Base-by-base conservation (phyloP, 2,329 filamentous ascomycete species). In the Fusarium udum region DNA sequence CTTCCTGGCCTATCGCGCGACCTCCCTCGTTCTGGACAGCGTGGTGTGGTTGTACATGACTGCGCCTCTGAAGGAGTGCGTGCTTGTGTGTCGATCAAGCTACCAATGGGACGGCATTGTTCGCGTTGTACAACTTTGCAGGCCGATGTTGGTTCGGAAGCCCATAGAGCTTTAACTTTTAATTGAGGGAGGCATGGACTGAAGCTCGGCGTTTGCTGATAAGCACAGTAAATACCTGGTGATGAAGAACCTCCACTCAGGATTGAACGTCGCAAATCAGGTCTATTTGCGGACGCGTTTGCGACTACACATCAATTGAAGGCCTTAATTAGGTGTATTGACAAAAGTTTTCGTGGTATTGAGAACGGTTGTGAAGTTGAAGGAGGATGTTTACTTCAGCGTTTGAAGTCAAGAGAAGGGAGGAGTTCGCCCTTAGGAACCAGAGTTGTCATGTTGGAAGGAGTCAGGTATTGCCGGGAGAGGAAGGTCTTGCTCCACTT, bases 101-200 rank as follows among this genome's bases (percentile, higher is more conserved):
- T 75, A 55, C 75, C 76, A 77, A 72, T 78, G 64, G 61, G 64
- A 74, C 52, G 66, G 64, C 66, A 58, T 68, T 24, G 43, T 71
- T 76, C 55, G 57, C 20, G 76, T 77, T 52, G 51, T 49, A 77
- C 76, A 66, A 59, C 60, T 52, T 75, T 75, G 67, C 56, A 68
- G 72, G 66, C 71, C 68, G 72, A 64, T 75, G 75, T 58, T 51
- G 65, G 67, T 72, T 75, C 72, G 65, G 68, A 67, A 76, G 48
- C 48, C 57, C 61, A 73, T 57, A 52, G 28, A 31, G 28, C 37
- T 22, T 26, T 48, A 31, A 20, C 53, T 36, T 12, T 31, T 43
- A 20, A 36, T 58, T 20, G 49, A 42, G 55, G 28, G 32, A 34
- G n/a, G 39, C 14, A 46, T 45, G 39, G 37, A n/a, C 37, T 51